Base-by-base conservation (phyloP, 306 rosid genomes). In the Urtica urens region DNA sequence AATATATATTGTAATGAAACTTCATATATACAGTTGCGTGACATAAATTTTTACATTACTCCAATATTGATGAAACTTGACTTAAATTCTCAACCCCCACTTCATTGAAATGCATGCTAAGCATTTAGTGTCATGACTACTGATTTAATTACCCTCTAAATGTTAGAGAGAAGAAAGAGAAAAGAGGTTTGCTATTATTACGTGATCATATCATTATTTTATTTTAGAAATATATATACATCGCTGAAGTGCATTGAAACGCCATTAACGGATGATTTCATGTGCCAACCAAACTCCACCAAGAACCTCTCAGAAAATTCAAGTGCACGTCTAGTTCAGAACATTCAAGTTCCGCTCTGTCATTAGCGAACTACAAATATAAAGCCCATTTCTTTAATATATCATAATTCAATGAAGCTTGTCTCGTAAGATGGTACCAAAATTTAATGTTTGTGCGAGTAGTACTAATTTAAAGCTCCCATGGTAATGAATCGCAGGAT, bases 221-320 rank as follows among this genome's bases (percentile, higher is more conserved):
- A 7, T 12, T 39, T 12, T 43, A 17, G 5, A 6, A 10, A 9
- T 10, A 23, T 45, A 4, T 18, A 18, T 54, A 65, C 68, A 71
- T 46, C 55, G 67, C 27, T 52, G 45, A 52, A 52, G 23, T 14
- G 27, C 19, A 72, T 66, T 72, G 41, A 75, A 69, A 70, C 63
- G 64, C 71, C 75, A 75, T 75, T 72, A 72, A 69, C 78, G 52
- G 68, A 66, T 78, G 56, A 74, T 60, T 69, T 62, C 72, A 54
- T 67, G 71, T 72, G 83, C 75, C 75, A 69, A 75, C 82, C 73
- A 74, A 73, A 69, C 69, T 45, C 57, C 77, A 64, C 64, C 71
- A 70, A 61, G 51, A 51, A 50, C 64, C 35, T 23, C 49, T 66
- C 75, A 53, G 49, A 63, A 49, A 67, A 51, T 59, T 72, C 71